Evolutionary conservation across 1,139 yeast species (phyloP), one percentile per base, ranked within the genome.

Genomic region (Pichia sp.): DNA sequence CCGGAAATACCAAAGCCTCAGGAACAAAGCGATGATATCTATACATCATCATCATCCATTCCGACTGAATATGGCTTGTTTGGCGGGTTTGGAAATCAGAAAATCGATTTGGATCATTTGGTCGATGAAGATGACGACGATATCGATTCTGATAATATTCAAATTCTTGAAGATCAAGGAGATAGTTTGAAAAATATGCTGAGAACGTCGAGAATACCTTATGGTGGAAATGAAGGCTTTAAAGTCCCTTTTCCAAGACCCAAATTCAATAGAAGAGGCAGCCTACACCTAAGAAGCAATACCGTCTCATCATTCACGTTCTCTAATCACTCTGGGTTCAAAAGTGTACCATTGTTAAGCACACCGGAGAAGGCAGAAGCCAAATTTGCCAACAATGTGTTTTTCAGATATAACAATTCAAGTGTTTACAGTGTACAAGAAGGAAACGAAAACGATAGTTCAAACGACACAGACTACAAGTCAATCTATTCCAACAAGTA

Each of bases 261-360:
- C 13, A 51, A 53, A 26, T 51, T 62, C 42, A 65, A 65, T n/a
- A 54, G 62, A 44, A 54, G 61, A 2, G 52, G 54, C 45, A 15
- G 57, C 13, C 43, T 59, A 31, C 68, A 64, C 55, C 53, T 57
- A 42, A 58, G 69, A 42, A 62, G 68, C 31, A 63, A 66, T 47
- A 65, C 70, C 3, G 59, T 65, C 16, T 58, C 66, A 34, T 54
- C 62, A 48, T 59, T 61, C 42, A 48, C 54, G 32, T 54, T 51
- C 30, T 47, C 55, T 6, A 54, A 52, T 40, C 36, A 30, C 31
- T 30, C 41, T 8, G 53, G 53, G 15, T 45, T 52, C 41, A 50
- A 42, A n/a, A 54, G 59, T 50, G 55, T 50, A n/a, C 59, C 53
- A 29, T 48, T 49, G 29, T 36, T 47, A 45, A 52, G 50, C 10